phyloP scores from a whole-genome alignment of 805 yeast genomes.

The Phaffomyces thermotolerans region DNA sequence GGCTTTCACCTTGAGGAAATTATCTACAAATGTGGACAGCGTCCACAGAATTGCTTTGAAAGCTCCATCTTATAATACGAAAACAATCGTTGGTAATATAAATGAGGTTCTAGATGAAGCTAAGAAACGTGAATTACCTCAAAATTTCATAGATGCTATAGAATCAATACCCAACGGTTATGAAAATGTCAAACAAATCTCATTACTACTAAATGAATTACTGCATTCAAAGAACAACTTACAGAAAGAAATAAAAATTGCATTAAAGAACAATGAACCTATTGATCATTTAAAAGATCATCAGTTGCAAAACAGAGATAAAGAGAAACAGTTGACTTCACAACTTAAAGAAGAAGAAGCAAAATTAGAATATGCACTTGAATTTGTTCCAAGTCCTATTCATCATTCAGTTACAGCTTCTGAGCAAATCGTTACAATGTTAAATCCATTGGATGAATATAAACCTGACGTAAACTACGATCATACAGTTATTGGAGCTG shows the following conservation, averaged over 20 bases:
- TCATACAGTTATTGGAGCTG: constrained; percentile 66
- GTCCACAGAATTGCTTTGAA: constrained; percentile 16
- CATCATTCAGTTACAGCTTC: constrained; percentile 38
- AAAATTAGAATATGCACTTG: constrained; percentile 33
- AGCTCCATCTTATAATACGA: constrained; percentile 30
- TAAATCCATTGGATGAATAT: constrained; percentile 35
- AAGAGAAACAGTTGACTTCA: constrained; percentile 18
- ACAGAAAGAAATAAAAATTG: constrained; percentile 22
- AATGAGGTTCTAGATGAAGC: constrained; percentile 25
- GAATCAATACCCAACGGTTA: constrained; percentile 24
- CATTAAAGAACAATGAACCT: constrained; percentile 16
- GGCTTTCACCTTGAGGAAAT: no score
- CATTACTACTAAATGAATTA: constrained; percentile 21
- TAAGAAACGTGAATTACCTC: constrained; percentile 24
- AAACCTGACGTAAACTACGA: constrained; percentile 30
- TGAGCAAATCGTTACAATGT: constrained; percentile 41
- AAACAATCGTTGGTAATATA: constrained; percentile 24
- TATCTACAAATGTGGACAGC: not conserved
- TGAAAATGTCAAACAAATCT: constrained; percentile 15
- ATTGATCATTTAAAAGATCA: constrained; percentile 10
- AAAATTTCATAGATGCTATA: constrained; percentile 17
- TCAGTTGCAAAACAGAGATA: constrained; percentile 10
- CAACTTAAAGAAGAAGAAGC: constrained; percentile 26
- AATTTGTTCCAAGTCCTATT: constrained; percentile 56
- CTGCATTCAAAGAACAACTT: constrained; percentile 24